Evolutionary conservation across 129 eudicot species (phyloP), one percentile per base, ranked within the genome.

Genomic region (Flaveria trinervia): DNA sequence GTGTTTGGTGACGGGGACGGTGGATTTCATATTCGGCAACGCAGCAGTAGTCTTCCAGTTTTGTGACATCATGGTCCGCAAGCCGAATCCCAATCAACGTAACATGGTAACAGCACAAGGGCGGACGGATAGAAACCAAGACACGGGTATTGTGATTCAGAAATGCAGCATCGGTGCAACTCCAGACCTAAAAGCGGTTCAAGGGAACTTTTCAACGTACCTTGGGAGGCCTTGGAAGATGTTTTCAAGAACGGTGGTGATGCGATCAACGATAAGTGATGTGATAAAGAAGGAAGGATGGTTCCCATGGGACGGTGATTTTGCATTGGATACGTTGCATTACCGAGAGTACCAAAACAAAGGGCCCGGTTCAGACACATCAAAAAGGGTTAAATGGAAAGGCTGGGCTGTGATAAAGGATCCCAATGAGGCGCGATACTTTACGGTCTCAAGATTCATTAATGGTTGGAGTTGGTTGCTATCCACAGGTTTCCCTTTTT

Each of bases 181-280:
- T 43, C 51, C 82, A 0, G 96, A 89, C 52, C 89, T 89, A 0
- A 78, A 56, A 25, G 81, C 86, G 2, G 84, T 80, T 26, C 49
- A 57, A 28, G 75, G 39, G 6, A 64, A 50, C 4, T 61, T 78
- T 52, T 69, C 72, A 15, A 77, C 91, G 17, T 87, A 73, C 60
- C 81, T 89, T 2, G 96, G 96, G 17, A 82, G 96, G 28, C 96
- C 96, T 16, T 87, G 96, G 96, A 84, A 85, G 72, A 20, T 62
- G 65, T 85, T 82, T 70, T 87, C 96, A 7, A 80, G 89, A 69
- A 85, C 92, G 7, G 89, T 87, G 16, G 86, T 86, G 33, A 84
- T 86, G 96, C 48, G 80, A 26, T 82, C 88, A 14, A 2, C 28
- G 7, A 82, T 89, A 0, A 78, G 85, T 14, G 84, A 79, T 2